Evolutionary conservation across 805 yeast species (phyloP).

Genomic region (Metschnikowia dekortorum): DNA sequence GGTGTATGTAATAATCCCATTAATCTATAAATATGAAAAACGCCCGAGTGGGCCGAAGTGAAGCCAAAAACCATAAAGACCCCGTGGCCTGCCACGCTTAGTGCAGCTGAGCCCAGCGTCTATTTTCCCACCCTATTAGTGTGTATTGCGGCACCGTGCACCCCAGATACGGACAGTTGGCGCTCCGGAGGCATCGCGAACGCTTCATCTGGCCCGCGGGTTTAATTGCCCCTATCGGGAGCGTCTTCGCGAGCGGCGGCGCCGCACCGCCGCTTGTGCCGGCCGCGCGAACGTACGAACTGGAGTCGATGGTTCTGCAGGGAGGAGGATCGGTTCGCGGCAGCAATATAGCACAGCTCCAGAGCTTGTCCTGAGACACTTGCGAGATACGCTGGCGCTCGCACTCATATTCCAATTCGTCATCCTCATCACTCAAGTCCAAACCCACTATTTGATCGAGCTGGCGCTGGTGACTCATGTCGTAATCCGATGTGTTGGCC

Average conservation of each 20-base stretch:
- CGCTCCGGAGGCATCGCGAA: constrained; percentile 9
- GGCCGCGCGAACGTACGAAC: constrained; percentile 17
- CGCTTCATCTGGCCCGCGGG: constrained; percentile 33
- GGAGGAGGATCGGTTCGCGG: constrained; percentile 45
- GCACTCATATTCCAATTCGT: neutral
- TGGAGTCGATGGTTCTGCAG: constrained; percentile 15
- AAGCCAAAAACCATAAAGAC: neutral
- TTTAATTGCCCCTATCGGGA: constrained; percentile 17
- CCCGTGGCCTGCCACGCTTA: neutral
- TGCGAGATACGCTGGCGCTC: constrained; percentile 5
- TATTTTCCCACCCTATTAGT: constrained; percentile 17
- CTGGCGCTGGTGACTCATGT: neutral
- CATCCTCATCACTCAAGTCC: neutral
- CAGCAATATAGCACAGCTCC: constrained; percentile 40
- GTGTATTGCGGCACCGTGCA: constrained; percentile 18
- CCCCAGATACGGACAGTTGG: constrained; percentile 11
- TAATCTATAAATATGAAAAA: constrained; percentile 1
- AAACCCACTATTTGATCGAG: constrained; percentile 2
- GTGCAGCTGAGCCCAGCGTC: constrained; percentile 11
- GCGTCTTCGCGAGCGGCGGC: neutral
- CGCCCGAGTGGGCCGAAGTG: neutral
- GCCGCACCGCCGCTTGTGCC: neutral
- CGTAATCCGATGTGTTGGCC: constrained; percentile 4
- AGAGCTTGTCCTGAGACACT: constrained; percentile 16
- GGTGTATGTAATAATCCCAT: neutral